Base-by-base conservation (phyloP, 768 basidiomycete genomes). In the Boletus barrowsii region DNA sequence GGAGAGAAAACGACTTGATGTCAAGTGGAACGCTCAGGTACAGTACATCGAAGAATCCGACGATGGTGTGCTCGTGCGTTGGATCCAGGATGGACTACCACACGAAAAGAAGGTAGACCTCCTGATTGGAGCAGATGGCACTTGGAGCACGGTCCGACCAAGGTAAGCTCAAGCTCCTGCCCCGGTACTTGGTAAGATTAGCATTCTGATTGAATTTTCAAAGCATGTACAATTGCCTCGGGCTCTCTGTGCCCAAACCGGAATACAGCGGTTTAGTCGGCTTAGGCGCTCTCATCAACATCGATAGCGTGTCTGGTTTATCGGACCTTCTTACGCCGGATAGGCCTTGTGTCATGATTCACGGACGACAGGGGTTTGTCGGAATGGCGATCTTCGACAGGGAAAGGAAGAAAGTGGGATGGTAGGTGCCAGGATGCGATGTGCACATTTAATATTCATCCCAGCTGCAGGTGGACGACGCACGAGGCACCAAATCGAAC, bases 251-350 rank as follows among this genome's bases (percentile, higher is more conserved):
- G n/a, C 62, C 66, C 10, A 45, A 59, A 35, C 66, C 64, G 35
- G 62, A 60, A 46, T 70, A 72, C 54, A 70, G 70, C 10, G 68
- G 66, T 47, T 40, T 68, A 14, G 60, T 70, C 9, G 64, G 56
- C 10, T 55, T 65, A 33, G 67, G 69, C 33, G 45, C 37, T 36
- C 26, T 69, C 20, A 24, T 63, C 33, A 41, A 54, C 30, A 54
- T 58, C 5, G 60, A 63, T 35, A 51, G 51, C 17, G 56, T 69
- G 4, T 60, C 57, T 33, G 65, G 69, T 10, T 46, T 71, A 42
- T 58, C 47, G 13, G 30, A 8, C 37, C 56, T 61, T 32, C 55
- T 69, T 45, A 53, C 54, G 20, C 39, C 45, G n/a, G 60, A 69
- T 49, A 54, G 22, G 10, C 56, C 69, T 3, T 69, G 68, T n/a